Base-by-base conservation (phyloP, 179 eudicot genomes). In the Heliamphora pulchella region DNA sequence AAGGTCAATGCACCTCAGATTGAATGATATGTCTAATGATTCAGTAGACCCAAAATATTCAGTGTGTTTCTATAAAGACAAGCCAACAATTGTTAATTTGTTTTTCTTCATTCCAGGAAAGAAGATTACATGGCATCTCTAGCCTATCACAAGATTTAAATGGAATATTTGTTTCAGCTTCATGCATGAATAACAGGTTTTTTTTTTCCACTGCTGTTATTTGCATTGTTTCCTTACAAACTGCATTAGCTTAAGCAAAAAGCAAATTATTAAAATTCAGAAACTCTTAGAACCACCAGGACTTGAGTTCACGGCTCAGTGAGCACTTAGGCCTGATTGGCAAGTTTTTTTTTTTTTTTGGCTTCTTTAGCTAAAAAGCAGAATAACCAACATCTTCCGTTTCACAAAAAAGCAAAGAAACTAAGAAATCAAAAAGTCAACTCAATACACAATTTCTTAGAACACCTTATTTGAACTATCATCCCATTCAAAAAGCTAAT, bases 171-270 rank as follows among this genome's bases (percentile, higher is more conserved):
- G 84, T 96, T 81, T 84, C 98, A 73, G 99, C 97, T 79, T 94
- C 99, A 73, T 94, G 98, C 89, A 93, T 88, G 86, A 98, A 96
- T 82, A 91, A 88, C 73, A 92, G 97, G 98, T 96, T 86, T 39
- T 7, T 47, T 86, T 39, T 7, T 47, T 66, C 17, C 15, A 7
- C 14, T 76, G 50, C 31, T 48, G 43, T 51, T 18, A 75, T 11
- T 53, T 58, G 66, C 17, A 55, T 14, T 72, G 4, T 48, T 62
- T 67, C 7, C 54, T 47, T 48, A 61, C 59, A 31, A 20, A 10
- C 76, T 73, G 47, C 1, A 20, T 31, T 53, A 18, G n/a, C 1
- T 22, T 22, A 18, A 2, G 14, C 46, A 51, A 50, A 50, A 51
- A 15, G 17, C 1, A 72, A 4, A 71, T 72, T 1, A 39, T 17